Percentiles rank a stretch among this genome's conserved stretches.
phyloP scores from a whole-genome alignment of 148 eudicot species.

The Dysphania ambrosioides region DNA sequence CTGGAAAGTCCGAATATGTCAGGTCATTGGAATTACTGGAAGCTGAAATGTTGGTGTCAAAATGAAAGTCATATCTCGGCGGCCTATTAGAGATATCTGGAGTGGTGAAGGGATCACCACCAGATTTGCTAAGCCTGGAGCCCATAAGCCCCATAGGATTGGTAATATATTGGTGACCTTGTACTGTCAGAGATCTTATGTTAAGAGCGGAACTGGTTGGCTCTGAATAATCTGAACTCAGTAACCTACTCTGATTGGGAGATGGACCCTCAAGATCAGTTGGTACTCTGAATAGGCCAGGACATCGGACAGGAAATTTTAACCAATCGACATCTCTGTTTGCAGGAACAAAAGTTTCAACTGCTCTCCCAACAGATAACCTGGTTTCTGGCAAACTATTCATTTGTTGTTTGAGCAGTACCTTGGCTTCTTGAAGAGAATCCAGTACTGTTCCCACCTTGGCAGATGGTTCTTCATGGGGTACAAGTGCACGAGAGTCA shows the following conservation, averaged over 20 bases:
- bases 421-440: constrained; percentile 69
- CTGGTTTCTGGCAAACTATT: constrained; percentile 21
- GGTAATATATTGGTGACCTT: constrained; percentile 24
- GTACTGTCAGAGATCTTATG: constrained; percentile 13
- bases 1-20: constrained; percentile 19
- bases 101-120: constrained; percentile 18
- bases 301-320: constrained; percentile 44
- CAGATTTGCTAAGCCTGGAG: constrained; percentile 21
- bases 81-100: constrained; percentile 16
- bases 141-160: constrained; percentile 31
- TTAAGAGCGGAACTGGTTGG: constrained; percentile 25
- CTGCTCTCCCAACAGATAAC: constrained; percentile 20
- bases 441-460: constrained; percentile 48
- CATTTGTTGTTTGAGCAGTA: constrained; percentile 48
- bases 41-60: constrained; percentile 23
- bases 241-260: constrained; percentile 30
- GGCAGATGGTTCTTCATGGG: constrained; percentile 31
- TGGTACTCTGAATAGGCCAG: constrained; percentile 72
- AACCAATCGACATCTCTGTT: constrained; percentile 28
- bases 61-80: constrained; percentile 25
- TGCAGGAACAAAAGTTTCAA: constrained; percentile 26
- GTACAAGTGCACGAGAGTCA: constrained; percentile 28
- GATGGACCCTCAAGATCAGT: constrained; percentile 42
- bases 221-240: constrained; percentile 24
- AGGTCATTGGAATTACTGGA: constrained; percentile 19